These are phyloP conservation scores for Rhizopogon rudus DNA, from an alignment of 768 basidiomycete genomes.

Conservation along the genomic window DNA sequence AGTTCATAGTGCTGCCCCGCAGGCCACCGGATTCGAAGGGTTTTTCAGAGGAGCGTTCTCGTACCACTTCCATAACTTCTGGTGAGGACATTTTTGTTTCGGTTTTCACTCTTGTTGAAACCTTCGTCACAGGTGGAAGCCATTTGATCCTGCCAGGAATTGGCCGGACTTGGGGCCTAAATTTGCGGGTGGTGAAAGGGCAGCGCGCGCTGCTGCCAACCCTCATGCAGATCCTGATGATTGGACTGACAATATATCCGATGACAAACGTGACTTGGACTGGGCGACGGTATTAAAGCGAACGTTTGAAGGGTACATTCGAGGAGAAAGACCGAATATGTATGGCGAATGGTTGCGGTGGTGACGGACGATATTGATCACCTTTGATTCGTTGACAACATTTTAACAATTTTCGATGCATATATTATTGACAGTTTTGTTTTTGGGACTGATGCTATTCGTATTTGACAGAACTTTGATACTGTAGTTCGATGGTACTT, in stretches of 20 bases:
- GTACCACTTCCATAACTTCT: conserved; percentile 93
- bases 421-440: neutral
- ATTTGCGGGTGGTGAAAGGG: conserved; percentile 71
- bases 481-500: neutral
- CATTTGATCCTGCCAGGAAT: conserved; percentile 83
- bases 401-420: neutral
- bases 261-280: conserved; percentile 72
- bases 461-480: neutral
- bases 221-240: conserved; percentile 15
- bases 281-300: conserved; percentile 91
- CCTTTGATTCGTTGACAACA: neutral
- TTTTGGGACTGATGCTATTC: neutral
- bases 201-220: conserved; percentile 40
- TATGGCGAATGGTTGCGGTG: conserved; percentile 68
- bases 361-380: conserved; percentile 1
- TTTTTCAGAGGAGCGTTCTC: conserved; percentile 93
- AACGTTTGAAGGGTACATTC: conserved; percentile 88
- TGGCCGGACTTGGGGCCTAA: conserved; percentile 84
- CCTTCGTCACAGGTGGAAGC: conserved; percentile 71
- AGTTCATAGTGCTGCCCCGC: conserved; percentile 69
- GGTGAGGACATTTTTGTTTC: conserved; percentile 38
- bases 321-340: conserved; percentile 88
- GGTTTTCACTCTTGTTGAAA: neutral
- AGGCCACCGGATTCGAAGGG: conserved; percentile 80
- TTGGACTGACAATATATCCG: conserved; percentile 36